Evolutionary conservation across 2,329 filamentous ascomycete genomes (phyloP).

Genomic region (Aspergillus awamori): DNA sequence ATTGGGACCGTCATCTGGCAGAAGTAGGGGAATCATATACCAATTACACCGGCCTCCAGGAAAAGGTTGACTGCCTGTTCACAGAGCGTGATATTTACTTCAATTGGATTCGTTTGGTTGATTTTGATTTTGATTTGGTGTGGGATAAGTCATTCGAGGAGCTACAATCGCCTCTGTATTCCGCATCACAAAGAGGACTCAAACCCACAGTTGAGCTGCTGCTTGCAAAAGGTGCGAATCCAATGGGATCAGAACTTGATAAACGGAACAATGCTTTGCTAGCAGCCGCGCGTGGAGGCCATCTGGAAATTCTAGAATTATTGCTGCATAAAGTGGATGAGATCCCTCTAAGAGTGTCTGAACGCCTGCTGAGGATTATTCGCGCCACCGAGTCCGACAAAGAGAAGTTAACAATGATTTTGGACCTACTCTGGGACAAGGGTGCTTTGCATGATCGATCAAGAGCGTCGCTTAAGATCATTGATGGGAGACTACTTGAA

Average conservation of each 20-base stretch:
- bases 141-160: background rate
- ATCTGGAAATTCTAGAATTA: background rate
- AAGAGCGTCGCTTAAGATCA: background rate
- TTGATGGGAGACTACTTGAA: background rate
- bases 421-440: background rate
- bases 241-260: background rate
- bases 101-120: background rate
- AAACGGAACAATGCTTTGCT: background rate
- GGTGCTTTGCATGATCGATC: background rate
- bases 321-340: background rate
- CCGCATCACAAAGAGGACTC: background rate
- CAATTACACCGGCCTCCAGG: background rate
- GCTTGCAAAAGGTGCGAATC: background rate
- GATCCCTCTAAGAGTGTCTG: background rate
- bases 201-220: background rate
- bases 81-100: background rate
- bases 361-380: background rate
- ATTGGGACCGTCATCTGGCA: background rate
- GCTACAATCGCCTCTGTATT: background rate
- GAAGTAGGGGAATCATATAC: background rate
- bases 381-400: background rate
- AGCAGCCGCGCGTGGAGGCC: background rate
- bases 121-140: background rate
- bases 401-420: background rate
- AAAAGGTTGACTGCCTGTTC: conserved; percentile 1